A percentile compares a stretch with the other conserved stretches of the same genome.
Evolutionary conservation across 768 basidiomycete genomes (phyloP).

Genomic region (Lyophyllum shimeji): DNA sequence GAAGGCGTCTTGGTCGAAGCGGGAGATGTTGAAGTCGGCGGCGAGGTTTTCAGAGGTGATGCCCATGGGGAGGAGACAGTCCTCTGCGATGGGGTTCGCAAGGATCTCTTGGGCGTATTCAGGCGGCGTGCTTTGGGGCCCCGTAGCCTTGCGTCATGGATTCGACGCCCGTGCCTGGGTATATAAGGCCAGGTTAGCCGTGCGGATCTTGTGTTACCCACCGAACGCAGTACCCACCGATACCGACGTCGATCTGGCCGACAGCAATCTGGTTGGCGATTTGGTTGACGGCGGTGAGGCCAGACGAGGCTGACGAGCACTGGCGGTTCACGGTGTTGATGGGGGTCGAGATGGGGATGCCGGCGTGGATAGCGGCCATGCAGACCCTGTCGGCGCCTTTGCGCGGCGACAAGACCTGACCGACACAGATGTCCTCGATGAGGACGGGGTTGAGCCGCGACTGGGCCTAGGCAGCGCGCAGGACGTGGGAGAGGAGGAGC

Average conservation of each 20-base stretch:
- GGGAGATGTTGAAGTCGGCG: slow-evolving; percentile 67
- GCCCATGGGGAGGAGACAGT: slow-evolving; percentile 88
- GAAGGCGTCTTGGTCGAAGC: slow-evolving; percentile 77
- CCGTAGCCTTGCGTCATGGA: slow-evolving; percentile 86
- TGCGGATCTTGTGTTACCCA: too few species aligned
- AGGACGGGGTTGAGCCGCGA: slow-evolving; percentile 74
- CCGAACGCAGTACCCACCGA: slow-evolving; percentile 49
- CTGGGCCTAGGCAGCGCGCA: slow-evolving; percentile 67
- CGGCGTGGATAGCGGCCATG: slow-evolving; percentile 85
- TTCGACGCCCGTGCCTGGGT: slow-evolving; percentile 79
- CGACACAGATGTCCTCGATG: slow-evolving; percentile 83
- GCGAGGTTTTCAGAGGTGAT: slow-evolving; percentile 94
- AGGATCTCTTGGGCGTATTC: slow-evolving; percentile 67
- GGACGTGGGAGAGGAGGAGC: slow-evolving; percentile 72
- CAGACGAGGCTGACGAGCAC: slow-evolving; percentile 85
- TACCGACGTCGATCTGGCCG: slow-evolving; percentile 87
- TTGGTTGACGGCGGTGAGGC: slow-evolving; percentile 77
- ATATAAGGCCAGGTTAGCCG: too few species aligned
- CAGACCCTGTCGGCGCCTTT: slow-evolving; percentile 82
- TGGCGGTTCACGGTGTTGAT: slow-evolving; percentile 90
- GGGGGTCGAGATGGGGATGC: slow-evolving; percentile 73
- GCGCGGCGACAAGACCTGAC: slow-evolving; percentile 85
- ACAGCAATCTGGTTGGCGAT: slow-evolving; percentile 78
- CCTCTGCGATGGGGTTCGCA: slow-evolving; percentile 65
- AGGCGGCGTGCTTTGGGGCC: slow-evolving; percentile 44